These are phyloP conservation scores for Onygena corvina DNA, from an alignment of 2,329 filamentous ascomycete species.

Conservation along the genomic window DNA sequence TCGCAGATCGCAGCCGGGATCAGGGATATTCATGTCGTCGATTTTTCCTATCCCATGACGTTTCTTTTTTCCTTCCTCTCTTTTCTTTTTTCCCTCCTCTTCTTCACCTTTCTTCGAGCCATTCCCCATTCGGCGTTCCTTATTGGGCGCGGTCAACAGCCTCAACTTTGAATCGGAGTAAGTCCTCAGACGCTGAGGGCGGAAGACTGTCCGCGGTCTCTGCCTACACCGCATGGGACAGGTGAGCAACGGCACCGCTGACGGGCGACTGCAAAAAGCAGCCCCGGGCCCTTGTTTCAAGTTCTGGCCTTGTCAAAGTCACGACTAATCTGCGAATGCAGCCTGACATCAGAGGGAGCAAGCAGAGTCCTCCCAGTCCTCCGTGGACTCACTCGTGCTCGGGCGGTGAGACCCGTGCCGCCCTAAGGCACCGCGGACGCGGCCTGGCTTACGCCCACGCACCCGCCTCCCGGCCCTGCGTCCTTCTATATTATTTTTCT, in stretches of 20 bases:
- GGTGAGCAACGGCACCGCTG: too few species aligned
- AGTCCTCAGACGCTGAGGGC: too few species aligned
- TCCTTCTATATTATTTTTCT: background rate
- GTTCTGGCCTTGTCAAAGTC: background rate
- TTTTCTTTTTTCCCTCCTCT: background rate
- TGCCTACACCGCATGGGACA: too few species aligned
- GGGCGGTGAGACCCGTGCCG: background rate
- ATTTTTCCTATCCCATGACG: too few species aligned
- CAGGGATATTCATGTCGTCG: background rate
- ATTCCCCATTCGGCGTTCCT: background rate
- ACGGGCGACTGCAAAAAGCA: too few species aligned
- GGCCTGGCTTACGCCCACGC: background rate
- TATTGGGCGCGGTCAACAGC: too few species aligned
- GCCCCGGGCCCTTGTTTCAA: background rate
- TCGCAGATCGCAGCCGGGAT: constrained; percentile 3
- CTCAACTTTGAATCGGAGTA: too few species aligned
- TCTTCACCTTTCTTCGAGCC: background rate
- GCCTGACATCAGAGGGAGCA: background rate
- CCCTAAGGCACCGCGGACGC: background rate
- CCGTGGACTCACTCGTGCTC: background rate
- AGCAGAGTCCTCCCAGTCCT: background rate
- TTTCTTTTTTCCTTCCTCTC: background rate
- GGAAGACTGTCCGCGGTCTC: too few species aligned
- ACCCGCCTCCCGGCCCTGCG: constrained; percentile 4
- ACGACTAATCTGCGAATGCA: too few species aligned